Base-by-base conservation (phyloP, 371 early-diverging fungal genomes). In the Mucor velutinosus region DNA sequence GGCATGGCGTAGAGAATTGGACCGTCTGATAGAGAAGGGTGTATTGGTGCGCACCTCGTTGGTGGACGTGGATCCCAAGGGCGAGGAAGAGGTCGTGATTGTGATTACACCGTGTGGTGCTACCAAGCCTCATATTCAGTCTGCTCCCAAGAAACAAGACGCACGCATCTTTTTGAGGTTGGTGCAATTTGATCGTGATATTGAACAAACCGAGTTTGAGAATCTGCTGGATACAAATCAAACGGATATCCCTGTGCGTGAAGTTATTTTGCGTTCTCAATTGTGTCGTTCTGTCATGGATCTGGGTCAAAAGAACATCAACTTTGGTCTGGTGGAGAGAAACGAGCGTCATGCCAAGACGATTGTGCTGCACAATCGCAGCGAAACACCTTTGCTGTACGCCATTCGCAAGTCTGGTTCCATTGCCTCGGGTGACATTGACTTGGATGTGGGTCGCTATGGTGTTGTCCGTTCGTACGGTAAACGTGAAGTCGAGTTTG, bases 241-340 rank as follows among this genome's bases (percentile, higher is more conserved):
- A 15, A 66, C 71, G 3, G 81, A 80, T 62, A 94, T 97, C n/a
- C 99, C 98, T 12, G 89, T 97, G n/a, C 90, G 97, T 4, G 96
- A 98, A 77, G 85, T 98, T 33, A 86, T 97, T 77, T 79, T 98
- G 2, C 90, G 96, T 21, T 90, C 92, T 5, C 88, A 93, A 4
- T 80, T 98, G 3, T 93, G 92, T 67, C 85, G 93, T 21, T 93
- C 96, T 2, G 84, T 91, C 33, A 92, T 98, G 90, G 98, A 97
- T 51, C 79, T 99, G 2, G 96, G 96, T 12, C 99, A 99, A 75
- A 94, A 93, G 76, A 94, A 96, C 75, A 97, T 98, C 78, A 98
- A 98, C 67, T 97, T 99, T 76, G 99, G 99, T 14, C 75, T 87
- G 14, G 84, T 98, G 60, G 95, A 95, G 67, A 92, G 93, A 65